Percentiles rank a stretch among this genome's conserved stretches.
These are phyloP conservation scores for Erodium maritimum DNA, from an alignment of 345 rosid species.

Conservation along the genomic window DNA sequence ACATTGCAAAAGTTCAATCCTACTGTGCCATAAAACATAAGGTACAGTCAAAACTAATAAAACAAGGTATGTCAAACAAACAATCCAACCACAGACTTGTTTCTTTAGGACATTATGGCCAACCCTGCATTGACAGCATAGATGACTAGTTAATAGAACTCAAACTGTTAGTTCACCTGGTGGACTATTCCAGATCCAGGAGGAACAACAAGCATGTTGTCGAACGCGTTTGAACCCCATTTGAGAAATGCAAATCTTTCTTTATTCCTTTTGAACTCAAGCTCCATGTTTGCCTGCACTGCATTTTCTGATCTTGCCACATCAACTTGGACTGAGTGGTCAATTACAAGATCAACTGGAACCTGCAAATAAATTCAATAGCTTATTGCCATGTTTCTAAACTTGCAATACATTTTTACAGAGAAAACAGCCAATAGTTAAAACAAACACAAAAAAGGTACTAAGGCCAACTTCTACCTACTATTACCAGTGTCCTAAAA, in stretches of 20 bases:
- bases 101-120: neutral
- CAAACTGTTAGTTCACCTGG: slow-evolving; percentile 38
- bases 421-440: neutral
- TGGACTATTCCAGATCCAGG: slow-evolving; percentile 96
- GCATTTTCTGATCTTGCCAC: slow-evolving; percentile 89
- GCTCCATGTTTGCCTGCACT: slow-evolving; percentile 87
- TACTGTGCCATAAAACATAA: neutral
- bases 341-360: slow-evolving; percentile 95
- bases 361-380: slow-evolving; percentile 30
- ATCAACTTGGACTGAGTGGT: slow-evolving; percentile 93
- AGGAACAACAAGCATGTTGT: slow-evolving; percentile 93
- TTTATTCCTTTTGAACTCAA: slow-evolving; percentile 71
- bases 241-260: slow-evolving; percentile 92
- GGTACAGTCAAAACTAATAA: neutral
- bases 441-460: neutral
- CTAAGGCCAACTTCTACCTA: neutral
- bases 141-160: neutral
- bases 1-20: slow-evolving; percentile 1
- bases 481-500: too few relatives aligned
- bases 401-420: neutral
- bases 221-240: slow-evolving; percentile 89
- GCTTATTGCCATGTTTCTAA: neutral
- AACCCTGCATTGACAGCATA: neutral
- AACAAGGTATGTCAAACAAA: neutral
- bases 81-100: too few relatives aligned